Conservation (phyloP, 1,284 basidiomycete species). For the Boletellus dicymbophilus region DNA sequence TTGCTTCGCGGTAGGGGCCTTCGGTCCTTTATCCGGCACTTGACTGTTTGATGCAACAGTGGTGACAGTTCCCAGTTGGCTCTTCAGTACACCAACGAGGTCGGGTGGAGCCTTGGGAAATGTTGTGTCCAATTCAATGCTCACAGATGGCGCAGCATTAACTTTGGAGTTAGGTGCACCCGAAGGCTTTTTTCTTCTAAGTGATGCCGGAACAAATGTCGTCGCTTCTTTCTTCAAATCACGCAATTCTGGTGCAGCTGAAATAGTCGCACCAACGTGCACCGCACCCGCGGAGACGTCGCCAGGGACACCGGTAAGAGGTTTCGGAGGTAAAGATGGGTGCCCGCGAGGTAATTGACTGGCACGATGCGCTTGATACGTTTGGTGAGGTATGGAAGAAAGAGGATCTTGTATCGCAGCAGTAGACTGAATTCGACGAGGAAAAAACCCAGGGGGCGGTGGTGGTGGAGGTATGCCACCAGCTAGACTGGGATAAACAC, state of each 20-base stretch:
- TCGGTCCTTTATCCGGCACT: constrained; percentile 26
- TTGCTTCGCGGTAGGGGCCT: constrained; percentile 34
- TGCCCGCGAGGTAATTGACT: constrained; percentile 30
- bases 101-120: constrained; percentile 54
- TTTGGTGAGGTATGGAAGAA: constrained; percentile 63
- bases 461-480: constrained; percentile 31
- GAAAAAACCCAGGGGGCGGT: constrained; percentile 44
- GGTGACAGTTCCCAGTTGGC: constrained; percentile 50
- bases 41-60: constrained; percentile 15
- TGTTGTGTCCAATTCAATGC: constrained; percentile 35
- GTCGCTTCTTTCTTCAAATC: constrained; percentile 93
- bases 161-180: constrained; percentile 42
- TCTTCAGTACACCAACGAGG: constrained; percentile 60
- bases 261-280: constrained; percentile 62
- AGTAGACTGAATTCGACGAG: constrained; percentile 48
- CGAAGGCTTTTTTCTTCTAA: constrained; percentile 63
- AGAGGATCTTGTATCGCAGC: constrained; percentile 64
- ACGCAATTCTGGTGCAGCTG: constrained; percentile 81
- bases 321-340: constrained; percentile 47
- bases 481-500: constrained; percentile 24
- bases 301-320: constrained; percentile 22
- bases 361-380: constrained; percentile 60
- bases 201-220: constrained; percentile 76
- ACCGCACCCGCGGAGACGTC: constrained; percentile 47
- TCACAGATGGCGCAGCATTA: constrained; percentile 64